These are phyloP conservation scores for Fusarium nisikadoi DNA, from an alignment of 2,329 filamentous ascomycete genomes.

Conservation along the genomic window DNA sequence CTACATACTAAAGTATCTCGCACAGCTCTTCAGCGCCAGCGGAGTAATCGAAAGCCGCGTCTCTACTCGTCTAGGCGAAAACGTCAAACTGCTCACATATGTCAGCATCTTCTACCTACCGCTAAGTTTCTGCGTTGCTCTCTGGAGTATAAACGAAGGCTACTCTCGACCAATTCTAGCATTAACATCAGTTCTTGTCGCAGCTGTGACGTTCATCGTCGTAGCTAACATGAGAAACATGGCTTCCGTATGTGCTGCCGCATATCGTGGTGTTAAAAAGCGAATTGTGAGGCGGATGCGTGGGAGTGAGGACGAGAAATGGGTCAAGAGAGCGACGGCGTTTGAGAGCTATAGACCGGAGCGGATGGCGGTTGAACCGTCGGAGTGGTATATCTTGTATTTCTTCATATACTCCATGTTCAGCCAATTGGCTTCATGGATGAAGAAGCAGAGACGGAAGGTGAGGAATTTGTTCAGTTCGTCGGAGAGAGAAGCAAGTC, in stretches of 20 bases:
- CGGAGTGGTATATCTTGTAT: slow-evolving; percentile 5
- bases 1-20: background rate
- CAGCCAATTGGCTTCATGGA: background rate
- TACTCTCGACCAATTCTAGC: background rate
- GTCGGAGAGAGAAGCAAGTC: background rate
- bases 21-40: slow-evolving; percentile 4
- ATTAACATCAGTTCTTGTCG: background rate
- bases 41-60: background rate
- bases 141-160: slow-evolving; percentile 16
- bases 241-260: background rate
- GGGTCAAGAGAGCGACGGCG: background rate
- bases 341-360: slow-evolving; percentile 3
- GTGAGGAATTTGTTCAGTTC: background rate
- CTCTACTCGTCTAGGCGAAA: slow-evolving; percentile 45
- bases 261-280: background rate
- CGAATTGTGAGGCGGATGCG: background rate
- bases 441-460: background rate
- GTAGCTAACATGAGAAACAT: background rate
- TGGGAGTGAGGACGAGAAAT: background rate
- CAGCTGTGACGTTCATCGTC: background rate
- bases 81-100: slow-evolving; percentile 52
- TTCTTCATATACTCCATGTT: background rate
- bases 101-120: slow-evolving; percentile 55
- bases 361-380: background rate
- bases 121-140: slow-evolving; percentile 46